Evolutionary conservation across 2,329 filamentous ascomycete species (phyloP).

Genomic region (Septoria linicola): DNA sequence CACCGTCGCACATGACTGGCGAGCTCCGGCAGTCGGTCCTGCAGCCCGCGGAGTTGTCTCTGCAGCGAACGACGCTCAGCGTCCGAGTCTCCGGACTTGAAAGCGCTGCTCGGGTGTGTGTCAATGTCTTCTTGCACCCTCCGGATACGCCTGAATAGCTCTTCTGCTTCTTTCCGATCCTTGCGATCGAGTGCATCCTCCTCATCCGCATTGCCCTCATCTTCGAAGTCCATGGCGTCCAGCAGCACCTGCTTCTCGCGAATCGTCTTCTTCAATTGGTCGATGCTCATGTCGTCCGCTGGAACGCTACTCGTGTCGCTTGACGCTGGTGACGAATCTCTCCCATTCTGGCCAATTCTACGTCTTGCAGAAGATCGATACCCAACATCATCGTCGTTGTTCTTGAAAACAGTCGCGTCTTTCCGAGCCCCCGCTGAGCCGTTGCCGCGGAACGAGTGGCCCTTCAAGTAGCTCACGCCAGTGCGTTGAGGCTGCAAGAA

Average conservation of each 20-base stretch:
- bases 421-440: slow-evolving; percentile 67
- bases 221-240: slow-evolving; percentile 94
- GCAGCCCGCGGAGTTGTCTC: slow-evolving; percentile 82
- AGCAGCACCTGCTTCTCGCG: slow-evolving; percentile 90
- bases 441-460: slow-evolving; percentile 73
- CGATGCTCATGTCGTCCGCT: slow-evolving; percentile 77
- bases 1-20: slow-evolving; percentile 88
- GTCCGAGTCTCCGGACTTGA: slow-evolving; percentile 73
- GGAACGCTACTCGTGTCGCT: slow-evolving; percentile 62
- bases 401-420: slow-evolving; percentile 94
- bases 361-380: slow-evolving; percentile 93
- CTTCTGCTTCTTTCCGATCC: slow-evolving; percentile 88
- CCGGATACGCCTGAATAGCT: slow-evolving; percentile 87
- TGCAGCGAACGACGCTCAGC: slow-evolving; percentile 83
- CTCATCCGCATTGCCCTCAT: slow-evolving; percentile 85
- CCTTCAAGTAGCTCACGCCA: slow-evolving; percentile 97
- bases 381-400: slow-evolving; percentile 80
- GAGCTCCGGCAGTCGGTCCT: slow-evolving; percentile 85
- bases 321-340: slow-evolving; percentile 72
- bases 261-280: slow-evolving; percentile 89
- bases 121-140: slow-evolving; percentile 94
- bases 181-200: slow-evolving; percentile 88
- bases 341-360: slow-evolving; percentile 65
- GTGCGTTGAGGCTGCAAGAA: slow-evolving; percentile 91
- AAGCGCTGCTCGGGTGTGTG: slow-evolving; percentile 73